Evolutionary conservation across 2,329 filamentous ascomycete genomes (phyloP), one percentile per base, ranked within the genome.

Genomic region (Teratosphaeria pseudoeucalypti): DNA sequence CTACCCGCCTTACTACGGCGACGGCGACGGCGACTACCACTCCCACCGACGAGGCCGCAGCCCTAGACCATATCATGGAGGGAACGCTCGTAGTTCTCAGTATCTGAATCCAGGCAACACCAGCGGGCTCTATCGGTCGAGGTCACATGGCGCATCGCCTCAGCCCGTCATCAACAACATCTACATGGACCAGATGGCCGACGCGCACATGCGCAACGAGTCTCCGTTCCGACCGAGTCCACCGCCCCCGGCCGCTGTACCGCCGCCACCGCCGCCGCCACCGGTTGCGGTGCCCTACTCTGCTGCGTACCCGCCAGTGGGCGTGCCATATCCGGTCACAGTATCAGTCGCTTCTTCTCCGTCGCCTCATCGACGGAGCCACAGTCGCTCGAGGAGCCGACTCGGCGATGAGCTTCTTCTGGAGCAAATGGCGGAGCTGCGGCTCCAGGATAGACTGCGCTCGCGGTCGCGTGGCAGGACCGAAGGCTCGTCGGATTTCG

Each of bases 161-260:
- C 70, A 69, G n/a, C 77, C 77, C 19, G 73, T 75, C 54, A 73
- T 79, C 62, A 77, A 76, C 64, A 77, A 76, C 70, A 78, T 78
- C 66, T 75, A 74, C 58, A 73, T 74, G 58, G 70, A 70, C 57
- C 70, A 75, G 62, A 66, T 66, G 58, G 72, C 73, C 62, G 66
- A 63, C 56, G 62, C 60, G 14, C 61, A 60, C n/a, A 60, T 61
- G 63, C 68, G 60, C 58, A 60, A 56, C 52, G 64, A 59, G 52
- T 64, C 56, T 59, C 65, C 29, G 54, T 58, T 57, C 71, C 57
- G 71, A 72, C 52, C 72, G 66, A 52, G 72, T 59, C 57, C 70
- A 68, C 54, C 56, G n/a, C 55, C 62, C 43, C 59, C 59, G 16
- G 59, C 57, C 16, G 32, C 37, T n/a, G 34, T 55, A 32, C 60